Base-by-base conservation (phyloP, 371 early-diverging fungal genomes). In the Mucor mucedo region DNA sequence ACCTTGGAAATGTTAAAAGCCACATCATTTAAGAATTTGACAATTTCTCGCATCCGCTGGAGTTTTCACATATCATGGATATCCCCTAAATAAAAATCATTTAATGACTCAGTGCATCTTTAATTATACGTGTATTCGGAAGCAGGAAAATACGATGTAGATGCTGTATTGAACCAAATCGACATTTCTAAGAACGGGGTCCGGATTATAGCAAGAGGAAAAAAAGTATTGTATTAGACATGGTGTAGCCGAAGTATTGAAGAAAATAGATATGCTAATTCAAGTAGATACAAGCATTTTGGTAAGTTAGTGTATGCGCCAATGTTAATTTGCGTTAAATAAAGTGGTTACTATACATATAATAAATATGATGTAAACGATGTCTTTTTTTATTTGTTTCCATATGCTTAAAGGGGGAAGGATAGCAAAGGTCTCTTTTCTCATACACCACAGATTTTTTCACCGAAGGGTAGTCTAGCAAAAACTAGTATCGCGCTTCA, bases 41-140 rank as follows among this genome's bases (percentile, higher is more conserved):
- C 21, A 45, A 71, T 45, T 82, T 84, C 55, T 82, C 82, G 48
- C 50, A 83, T 32, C 84, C 84, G 16, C 65, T 83, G 7, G 71
- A 76, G 7, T 66, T 88, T 13, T 81, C 84, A 21, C 82, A 87
- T 48, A 66, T 89, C n/a, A 84, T 86, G 57, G 88, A 86, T 63
- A 76, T 89, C 54, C 88, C 85, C 30, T 86, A 86, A 58, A 76
- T 84, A 52, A 89, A 89, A 63, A 76, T 87, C 50, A 83, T 83
- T 62, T 87, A 88, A 40, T 87, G 88, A 87, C 70, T 71, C 35
- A 87, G 86, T 60, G 76, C 86, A 55, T 87, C 86, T 41, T 82
- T 52, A 85, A 85, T 52, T 83, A 84, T 44, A 79, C 82, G 44
- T 79, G 85, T 50, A 83, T 87, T 41, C 85, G 13, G 76, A 78